Conservation (phyloP, 306 rosid genomes). For the Hylodesmum podocarpum region DNA sequence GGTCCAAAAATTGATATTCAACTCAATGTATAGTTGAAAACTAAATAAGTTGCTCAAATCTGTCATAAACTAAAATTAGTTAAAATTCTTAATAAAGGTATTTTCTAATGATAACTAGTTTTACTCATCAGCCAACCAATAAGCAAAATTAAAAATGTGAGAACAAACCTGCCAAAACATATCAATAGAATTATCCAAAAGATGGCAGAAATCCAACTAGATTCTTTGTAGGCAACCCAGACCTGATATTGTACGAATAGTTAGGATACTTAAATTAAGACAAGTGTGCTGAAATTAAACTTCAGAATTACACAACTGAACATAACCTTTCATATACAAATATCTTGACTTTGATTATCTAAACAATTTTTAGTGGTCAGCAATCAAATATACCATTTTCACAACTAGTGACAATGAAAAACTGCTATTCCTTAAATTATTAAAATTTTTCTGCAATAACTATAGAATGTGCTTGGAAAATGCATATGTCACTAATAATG, state of each 20-base stretch:
- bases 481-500: neutral
- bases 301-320: neutral
- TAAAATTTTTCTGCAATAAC: neutral
- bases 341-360: constrained; percentile 21
- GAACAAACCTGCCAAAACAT: constrained; percentile 79
- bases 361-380: neutral
- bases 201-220: constrained; percentile 55
- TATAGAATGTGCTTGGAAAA: neutral
- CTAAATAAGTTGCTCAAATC: neutral
- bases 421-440: neutral
- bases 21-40: neutral
- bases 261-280: constrained; percentile 18
- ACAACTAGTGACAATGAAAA: constrained; percentile 14
- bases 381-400: constrained; percentile 1
- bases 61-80: constrained; percentile 9
- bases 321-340: neutral
- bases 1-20: neutral
- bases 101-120: constrained; percentile 11
- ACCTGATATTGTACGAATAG: constrained; percentile 50
- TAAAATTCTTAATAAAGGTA: neutral
- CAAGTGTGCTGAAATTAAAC: constrained; percentile 4
- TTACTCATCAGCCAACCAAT: neutral
- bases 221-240: constrained; percentile 85
- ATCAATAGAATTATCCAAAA: constrained; percentile 69
- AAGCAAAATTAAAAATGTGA: constrained; percentile 12